phyloP scores from a whole-genome alignment of 768 basidiomycete species.

The Hygrocybe coccinea region DNA sequence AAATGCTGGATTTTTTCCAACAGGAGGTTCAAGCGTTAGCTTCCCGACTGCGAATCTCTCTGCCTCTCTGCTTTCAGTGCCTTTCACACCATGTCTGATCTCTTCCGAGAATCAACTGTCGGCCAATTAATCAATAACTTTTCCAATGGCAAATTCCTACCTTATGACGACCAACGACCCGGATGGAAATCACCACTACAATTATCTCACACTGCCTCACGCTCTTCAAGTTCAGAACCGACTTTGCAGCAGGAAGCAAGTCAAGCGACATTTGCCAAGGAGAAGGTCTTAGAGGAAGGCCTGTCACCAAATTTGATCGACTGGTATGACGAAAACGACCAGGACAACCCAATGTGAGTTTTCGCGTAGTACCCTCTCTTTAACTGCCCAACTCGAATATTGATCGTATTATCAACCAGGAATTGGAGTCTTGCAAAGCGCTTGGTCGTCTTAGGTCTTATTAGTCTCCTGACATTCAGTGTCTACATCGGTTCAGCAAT shows the following conservation, averaged over 20 bases:
- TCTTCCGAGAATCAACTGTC: constrained; percentile 26
- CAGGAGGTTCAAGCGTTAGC: too few relatives aligned
- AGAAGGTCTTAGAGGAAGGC: constrained; percentile 12
- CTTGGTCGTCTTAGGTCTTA: constrained; percentile 28
- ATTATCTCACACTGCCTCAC: neutral
- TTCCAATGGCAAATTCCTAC: constrained; percentile 19
- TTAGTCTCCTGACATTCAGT: constrained; percentile 31
- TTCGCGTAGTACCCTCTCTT: neutral
- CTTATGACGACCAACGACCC: constrained; percentile 17
- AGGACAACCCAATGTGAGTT: constrained; percentile 23
- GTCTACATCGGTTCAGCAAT: constrained; percentile 35
- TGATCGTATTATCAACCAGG: constrained; percentile 11
- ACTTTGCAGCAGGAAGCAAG: neutral
- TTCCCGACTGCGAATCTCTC: too few relatives aligned
- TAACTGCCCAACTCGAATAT: neutral
- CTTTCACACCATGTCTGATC: constrained; percentile 11
- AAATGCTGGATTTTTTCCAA: too few relatives aligned
- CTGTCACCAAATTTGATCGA: constrained; percentile 16
- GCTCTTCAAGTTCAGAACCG: constrained; percentile 3
- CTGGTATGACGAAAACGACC: constrained; percentile 27
- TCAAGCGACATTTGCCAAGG: constrained; percentile 4
- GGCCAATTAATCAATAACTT: constrained; percentile 27
- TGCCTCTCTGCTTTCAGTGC: too few relatives aligned
- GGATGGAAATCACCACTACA: constrained; percentile 13
- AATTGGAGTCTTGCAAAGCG: constrained; percentile 30